Conservation (phyloP, 345 rosid species). For the Rhizophora mangle region DNA sequence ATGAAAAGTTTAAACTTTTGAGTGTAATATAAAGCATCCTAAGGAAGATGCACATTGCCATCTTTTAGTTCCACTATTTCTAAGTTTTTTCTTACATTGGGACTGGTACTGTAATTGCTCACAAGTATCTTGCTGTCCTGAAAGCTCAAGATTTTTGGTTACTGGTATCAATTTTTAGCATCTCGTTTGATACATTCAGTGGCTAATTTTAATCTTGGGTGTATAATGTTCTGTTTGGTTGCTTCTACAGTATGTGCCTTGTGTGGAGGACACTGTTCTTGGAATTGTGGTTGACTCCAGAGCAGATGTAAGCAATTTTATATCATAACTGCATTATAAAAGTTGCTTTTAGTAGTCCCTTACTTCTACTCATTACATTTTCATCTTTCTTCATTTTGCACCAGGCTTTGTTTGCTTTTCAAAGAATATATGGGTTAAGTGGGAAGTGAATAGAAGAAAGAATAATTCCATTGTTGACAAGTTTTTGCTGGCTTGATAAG, state of each 20-base stretch:
- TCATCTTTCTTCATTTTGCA: not conserved
- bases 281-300: slow-evolving; percentile 77
- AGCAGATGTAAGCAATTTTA: slow-evolving; percentile 61
- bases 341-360: not conserved
- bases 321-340: not conserved
- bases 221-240: slow-evolving; percentile 14
- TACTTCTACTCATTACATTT: not conserved
- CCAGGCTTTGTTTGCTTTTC: not conserved
- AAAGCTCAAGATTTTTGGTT: no score
- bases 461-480: not conserved
- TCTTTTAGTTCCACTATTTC: not conserved
- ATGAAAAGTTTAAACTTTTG: not conserved
- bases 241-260: slow-evolving; percentile 64
- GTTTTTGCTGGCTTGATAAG: not conserved
- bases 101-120: no score
- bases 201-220: not conserved
- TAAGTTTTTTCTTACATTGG: not conserved
- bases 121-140: no score
- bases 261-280: slow-evolving; percentile 65
- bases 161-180: not conserved
- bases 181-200: not conserved
- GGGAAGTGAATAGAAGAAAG: not conserved
- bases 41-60: not conserved
- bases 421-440: not conserved
- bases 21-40: not conserved